Percentiles rank a stretch among this genome's conserved stretches.
phyloP scores from a whole-genome alignment of 1,139 yeast species.

The Yamadazyma taylorii region DNA sequence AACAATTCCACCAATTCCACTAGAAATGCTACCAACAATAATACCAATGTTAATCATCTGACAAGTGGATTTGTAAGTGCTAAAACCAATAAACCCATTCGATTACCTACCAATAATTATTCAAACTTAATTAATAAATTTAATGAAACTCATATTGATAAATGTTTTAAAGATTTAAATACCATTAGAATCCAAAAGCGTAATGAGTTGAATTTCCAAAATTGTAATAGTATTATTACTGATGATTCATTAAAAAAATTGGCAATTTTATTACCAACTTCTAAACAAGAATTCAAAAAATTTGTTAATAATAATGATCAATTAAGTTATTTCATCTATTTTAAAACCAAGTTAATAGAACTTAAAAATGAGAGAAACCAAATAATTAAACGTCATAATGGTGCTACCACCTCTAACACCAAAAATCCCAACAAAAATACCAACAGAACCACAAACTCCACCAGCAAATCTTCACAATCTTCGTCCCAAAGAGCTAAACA shows the following conservation, averaged over 20 bases:
- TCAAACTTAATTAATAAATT: slow-evolving; percentile 13
- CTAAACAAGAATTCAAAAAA: slow-evolving; percentile 48
- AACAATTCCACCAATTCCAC: too few species aligned
- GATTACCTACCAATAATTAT: slow-evolving; percentile 19
- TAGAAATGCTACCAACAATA: background rate
- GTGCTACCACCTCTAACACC: background rate
- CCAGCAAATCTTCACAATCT: too few species aligned
- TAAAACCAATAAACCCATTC: slow-evolving; percentile 17
- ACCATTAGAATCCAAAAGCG: slow-evolving; percentile 46
- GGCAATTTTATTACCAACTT: slow-evolving; percentile 56
- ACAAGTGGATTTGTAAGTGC: slow-evolving; percentile 17
- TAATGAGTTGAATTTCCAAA: slow-evolving; percentile 38
- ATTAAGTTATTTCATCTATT: slow-evolving; percentile 43
- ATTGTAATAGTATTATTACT: slow-evolving; percentile 44
- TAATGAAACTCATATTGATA: slow-evolving; percentile 32
- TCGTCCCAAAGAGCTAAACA: slow-evolving; percentile 1
- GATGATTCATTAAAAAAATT: slow-evolving; percentile 54
- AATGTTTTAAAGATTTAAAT: slow-evolving; percentile 43
- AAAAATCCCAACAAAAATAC: background rate
- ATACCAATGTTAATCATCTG: too few species aligned
- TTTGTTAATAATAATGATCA: slow-evolving; percentile 45
- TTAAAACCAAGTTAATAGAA: slow-evolving; percentile 42
- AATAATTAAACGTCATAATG: background rate
- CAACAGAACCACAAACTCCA: background rate
- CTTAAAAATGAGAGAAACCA: slow-evolving; percentile 33